Percentiles rank a stretch among this genome's conserved stretches.
Conservation (phyloP, 768 basidiomycete genomes). For the Phanerochaete sordida region DNA sequence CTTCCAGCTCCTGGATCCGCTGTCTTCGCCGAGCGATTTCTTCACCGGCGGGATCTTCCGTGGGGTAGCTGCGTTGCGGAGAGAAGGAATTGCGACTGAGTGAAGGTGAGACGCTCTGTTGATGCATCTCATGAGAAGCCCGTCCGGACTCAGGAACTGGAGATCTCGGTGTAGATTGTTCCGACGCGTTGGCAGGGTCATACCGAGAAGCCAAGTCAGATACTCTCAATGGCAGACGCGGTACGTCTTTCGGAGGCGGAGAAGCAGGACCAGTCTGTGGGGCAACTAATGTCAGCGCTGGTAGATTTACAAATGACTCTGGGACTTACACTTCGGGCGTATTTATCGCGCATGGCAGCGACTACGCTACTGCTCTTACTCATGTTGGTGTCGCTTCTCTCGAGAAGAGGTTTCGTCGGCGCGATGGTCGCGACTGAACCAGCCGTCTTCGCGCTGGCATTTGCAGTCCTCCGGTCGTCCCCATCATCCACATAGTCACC, state of each 20-base stretch:
- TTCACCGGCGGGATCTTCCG: constrained; percentile 14
- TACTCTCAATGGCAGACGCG: constrained; percentile 61
- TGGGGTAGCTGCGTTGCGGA: not conserved
- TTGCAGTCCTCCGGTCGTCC: constrained; percentile 21
- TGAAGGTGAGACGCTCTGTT: not conserved
- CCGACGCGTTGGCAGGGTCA: constrained; percentile 34
- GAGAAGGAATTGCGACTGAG: constrained; percentile 7
- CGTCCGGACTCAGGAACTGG: constrained; percentile 24
- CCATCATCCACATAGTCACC: constrained; percentile 21
- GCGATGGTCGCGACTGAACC: constrained; percentile 3
- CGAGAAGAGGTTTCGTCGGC: constrained; percentile 24
- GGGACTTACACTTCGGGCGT: constrained; percentile 49
- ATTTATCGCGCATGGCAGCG: constrained; percentile 65
- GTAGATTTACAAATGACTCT: not conserved
- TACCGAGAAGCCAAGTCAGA: constrained; percentile 63
- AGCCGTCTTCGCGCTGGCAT: constrained; percentile 20
- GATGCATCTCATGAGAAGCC: not conserved
- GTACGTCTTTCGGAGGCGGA: constrained; percentile 57
- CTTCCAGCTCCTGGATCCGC: constrained; percentile 47
- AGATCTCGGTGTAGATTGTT: constrained; percentile 28
- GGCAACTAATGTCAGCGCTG: not conserved
- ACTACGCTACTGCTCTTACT: constrained; percentile 58
- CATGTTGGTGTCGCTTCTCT: constrained; percentile 47
- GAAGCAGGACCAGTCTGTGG: constrained; percentile 48
- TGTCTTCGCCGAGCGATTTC: constrained; percentile 35